These are phyloP conservation scores for Diaporthe vaccinii DNA, from an alignment of 2,329 filamentous ascomycete genomes.

Conservation along the genomic window DNA sequence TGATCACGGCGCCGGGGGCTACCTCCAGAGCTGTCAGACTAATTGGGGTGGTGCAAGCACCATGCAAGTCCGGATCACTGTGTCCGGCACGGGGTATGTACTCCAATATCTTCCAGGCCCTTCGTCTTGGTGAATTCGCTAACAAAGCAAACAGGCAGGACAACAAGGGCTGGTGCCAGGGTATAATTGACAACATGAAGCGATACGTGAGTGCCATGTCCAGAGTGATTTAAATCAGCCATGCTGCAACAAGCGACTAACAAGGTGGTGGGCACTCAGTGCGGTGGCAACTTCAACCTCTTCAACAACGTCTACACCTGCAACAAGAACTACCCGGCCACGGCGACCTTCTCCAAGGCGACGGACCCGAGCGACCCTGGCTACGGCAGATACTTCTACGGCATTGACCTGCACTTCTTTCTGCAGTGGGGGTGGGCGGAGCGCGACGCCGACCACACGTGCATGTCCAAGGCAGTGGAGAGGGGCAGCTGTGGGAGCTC, in stretches of 20 bases:
- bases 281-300: not conserved
- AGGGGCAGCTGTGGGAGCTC: not conserved
- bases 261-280: not conserved
- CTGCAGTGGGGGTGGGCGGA: not conserved
- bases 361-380: not conserved
- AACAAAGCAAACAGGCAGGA: not conserved
- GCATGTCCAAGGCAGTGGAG: not conserved
- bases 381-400: not conserved
- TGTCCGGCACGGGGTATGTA: conserved; percentile 24
- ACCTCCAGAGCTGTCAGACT: conserved; percentile 13
- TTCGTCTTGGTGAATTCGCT: not conserved
- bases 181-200: not conserved
- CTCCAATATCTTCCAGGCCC: not conserved
- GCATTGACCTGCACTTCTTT: conserved; percentile 11
- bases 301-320: not conserved
- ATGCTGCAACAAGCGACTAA: not conserved
- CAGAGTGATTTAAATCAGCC: fast-evolving
- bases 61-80: not conserved
- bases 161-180: not conserved
- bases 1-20: not conserved
- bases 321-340: not conserved
- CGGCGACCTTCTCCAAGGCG: not conserved
- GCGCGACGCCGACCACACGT: conserved; percentile 3
- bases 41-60: not conserved
- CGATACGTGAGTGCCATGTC: not conserved